Base-by-base conservation (phyloP, 495 filamentous ascomycete species). In the Penicillium lagena region DNA sequence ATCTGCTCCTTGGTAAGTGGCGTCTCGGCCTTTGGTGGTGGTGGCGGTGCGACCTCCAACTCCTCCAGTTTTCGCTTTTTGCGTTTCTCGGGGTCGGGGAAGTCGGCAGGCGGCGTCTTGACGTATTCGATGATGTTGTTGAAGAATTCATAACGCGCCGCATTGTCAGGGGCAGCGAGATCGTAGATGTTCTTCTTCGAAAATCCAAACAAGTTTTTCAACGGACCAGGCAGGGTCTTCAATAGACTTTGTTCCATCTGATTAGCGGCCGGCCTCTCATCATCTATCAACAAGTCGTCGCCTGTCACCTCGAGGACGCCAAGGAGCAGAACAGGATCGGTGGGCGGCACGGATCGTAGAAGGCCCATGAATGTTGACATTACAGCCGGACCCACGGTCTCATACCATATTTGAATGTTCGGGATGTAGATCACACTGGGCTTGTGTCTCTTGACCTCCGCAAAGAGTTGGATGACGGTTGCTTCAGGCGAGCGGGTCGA, bases 391-490 rank as follows among this genome's bases (percentile, higher is more conserved):
- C 71, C 68, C 10, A 96, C 65, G 17, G 81, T 89, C 8, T 72
- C 63, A 53, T 85, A 89, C 94, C 94, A 98, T 29, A 79, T 70
- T 37, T 96, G 87, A 48, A 96, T 78, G 50, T 86, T 82, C 0
- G 94, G 93, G 38, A 98, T 85, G 68, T 86, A 97, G 45, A 98
- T 95, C 15, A 98, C 87, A 66, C 89, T 90, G 8, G 94, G 93
- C 64, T 94, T 96, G 52, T 96, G 89, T 34, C 90, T 80, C 58
- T 87, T 87, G 11, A 94, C 87, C 67, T 98, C 93, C 0, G 84
- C 76, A 59, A 98, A 98, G 1, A 91, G 72, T 52, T 90, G 85
- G 17, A 95, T 87, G 34, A 98, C 78, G 13, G 89, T 82, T 51
- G 90, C 82, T 70, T 97, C 93, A 2, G 87, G 73, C 5, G 86